Evolutionary conservation across 192 early-diverging fungal genomes (phyloP).

Genomic region (Entomortierella chlamydospora): DNA sequence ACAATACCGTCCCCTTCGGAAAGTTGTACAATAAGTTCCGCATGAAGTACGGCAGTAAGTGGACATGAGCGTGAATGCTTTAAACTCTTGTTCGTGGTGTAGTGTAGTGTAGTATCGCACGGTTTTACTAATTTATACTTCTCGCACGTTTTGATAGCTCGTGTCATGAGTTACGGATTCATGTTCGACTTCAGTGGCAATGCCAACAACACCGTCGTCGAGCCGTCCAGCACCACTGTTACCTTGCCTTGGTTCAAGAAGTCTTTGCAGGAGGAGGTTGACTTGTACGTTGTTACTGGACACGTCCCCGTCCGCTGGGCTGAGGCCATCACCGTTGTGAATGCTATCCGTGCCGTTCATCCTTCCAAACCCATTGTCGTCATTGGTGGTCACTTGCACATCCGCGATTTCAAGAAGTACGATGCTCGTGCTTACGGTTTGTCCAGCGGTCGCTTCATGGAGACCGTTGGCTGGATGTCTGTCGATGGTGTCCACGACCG

Average conservation of each 20-base stretch:
- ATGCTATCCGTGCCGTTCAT: conserved; percentile 59
- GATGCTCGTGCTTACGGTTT: conserved; percentile 59
- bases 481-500: conserved; percentile 47
- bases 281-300: conserved; percentile 63
- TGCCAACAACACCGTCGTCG: conserved; percentile 45
- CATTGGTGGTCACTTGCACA: conserved; percentile 66
- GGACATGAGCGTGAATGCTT: neutral
- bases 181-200: conserved; percentile 56
- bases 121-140: neutral
- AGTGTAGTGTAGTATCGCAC: no score
- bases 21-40: conserved; percentile 53
- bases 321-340: conserved; percentile 58
- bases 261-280: conserved; percentile 55
- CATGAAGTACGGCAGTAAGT: conserved; percentile 44
- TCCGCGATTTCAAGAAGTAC: conserved; percentile 61
- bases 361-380: conserved; percentile 62
- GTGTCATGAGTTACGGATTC: conserved; percentile 65
- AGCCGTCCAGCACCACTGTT: conserved; percentile 55
- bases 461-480: conserved; percentile 69
- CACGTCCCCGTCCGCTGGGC: conserved; percentile 59
- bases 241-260: conserved; percentile 65
- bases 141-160: conserved; percentile 38
- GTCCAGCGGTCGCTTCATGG: conserved; percentile 63
- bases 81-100: no score
- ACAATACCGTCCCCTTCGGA: conserved; percentile 60